Evolutionary conservation across 345 rosid species (phyloP), one percentile per base, ranked within the genome.

Genomic region (Euphorbia peplus): DNA sequence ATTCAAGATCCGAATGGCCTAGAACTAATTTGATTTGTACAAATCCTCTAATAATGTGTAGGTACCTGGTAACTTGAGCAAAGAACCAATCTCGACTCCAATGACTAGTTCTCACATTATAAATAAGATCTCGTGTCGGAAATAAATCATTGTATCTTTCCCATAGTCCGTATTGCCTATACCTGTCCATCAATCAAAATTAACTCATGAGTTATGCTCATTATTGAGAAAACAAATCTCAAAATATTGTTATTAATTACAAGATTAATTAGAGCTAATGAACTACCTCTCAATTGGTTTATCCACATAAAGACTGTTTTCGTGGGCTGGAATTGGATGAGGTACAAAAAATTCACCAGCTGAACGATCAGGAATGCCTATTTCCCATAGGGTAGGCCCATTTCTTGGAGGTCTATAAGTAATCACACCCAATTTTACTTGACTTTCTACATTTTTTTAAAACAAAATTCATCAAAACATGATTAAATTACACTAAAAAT

Each of bases 331-430:
- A 28, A 83, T 57, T 4, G 97, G 83, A 28, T 85, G 82, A 0
- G 98, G 97, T 35, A 91, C 70, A 37, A 60, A 85, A 73, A 86
- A 93, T 59, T 93, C 98, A 16, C 81, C 83, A 3, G 97, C 98
- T 0, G 80, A 80, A n/a, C 96, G 90, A 47, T 93, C 90, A 1
- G 96, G 96, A 66, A 72, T n/a, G 12, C 97, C 96, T 2, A 93
- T 91, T 78, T 91, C 95, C 96, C 96, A 93, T 6, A 91, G 26
- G 0, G 98, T 93, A 0, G 85, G 84, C 18, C 98, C 97, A 6
- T 68, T 78, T 79, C 97, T 83, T 0, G 88, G 97, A 26, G 97
- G 89, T 52, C 71, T 55, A 53, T 80, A 88, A 8, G 72, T 47
- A 11, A 89, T 66, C 32, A 24, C 18, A 4, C 88, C 88, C 63